Base-by-base conservation (phyloP, 257 asterid genomes). In the Oldenlandia corymbosa region DNA sequence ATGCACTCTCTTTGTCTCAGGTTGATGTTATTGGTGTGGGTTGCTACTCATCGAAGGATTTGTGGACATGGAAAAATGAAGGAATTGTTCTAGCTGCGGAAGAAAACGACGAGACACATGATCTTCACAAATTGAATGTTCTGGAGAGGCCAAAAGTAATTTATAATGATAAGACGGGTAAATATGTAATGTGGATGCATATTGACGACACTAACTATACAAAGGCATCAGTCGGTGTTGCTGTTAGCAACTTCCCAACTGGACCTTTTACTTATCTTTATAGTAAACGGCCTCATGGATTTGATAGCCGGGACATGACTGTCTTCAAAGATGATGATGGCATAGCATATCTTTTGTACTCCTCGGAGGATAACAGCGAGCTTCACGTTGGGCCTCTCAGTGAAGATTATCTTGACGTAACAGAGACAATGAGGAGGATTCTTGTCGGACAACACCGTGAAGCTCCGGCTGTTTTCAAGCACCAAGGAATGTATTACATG, bases 101-200 rank as follows among this genome's bases (percentile, higher is more conserved):
- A 64, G 88, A 80, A 62, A 69, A 65, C 24, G 68, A 90, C 21
- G 88, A 80, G 75, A 82, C 85, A 20, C 97, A 82, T n/a, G 97
- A 93, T 78, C 89, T 93, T 67, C 83, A 88, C 91, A 83, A 71
- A 65, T 79, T 75, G 67, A 93, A 93, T 6, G 95, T 93, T 49
- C 85, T 93, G 7, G 97, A 93, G 81, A 75, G 99, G 80, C 99
- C 99, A 21, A 93, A 93, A 79, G 99, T 93, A 69, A 86, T 93
- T n/a, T 85, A 85, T 78, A 87, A 93, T 7, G 87, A 78, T 27
- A 80, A 75, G 58, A 90, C 95, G 0, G 65, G 65, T 20, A 86
- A 83, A 74, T 93, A 83, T 10, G 85, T 90, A 41, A 93, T 90
- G 99, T 93, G 97, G 99, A 93, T 90, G 99, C 99, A 90, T 79